Base-by-base conservation (phyloP, 1,284 basidiomycete species). In the Cryptococcus deneoformans region DNA sequence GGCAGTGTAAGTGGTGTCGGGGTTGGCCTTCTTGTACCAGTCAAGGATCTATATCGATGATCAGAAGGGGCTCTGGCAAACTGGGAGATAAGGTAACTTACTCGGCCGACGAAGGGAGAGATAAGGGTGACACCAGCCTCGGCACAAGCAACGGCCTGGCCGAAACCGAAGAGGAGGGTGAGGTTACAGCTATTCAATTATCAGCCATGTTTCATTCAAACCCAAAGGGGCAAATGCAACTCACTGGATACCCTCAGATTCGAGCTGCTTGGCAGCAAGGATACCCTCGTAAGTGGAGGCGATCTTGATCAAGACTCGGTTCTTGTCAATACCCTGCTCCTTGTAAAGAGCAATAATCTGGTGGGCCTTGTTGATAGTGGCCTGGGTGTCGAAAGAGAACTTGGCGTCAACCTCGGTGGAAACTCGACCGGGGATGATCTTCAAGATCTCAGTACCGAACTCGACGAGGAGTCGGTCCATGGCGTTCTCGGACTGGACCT, bases 201-300 rank as follows among this genome's bases (percentile, higher is more conserved):
- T 20, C 71, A 72, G 57, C 24, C 16, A 12, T 12, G 37, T 42
- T 47, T 54, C n/a, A 14, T 44, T 2, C 45, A 20, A 9, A 11
- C 20, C 36, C n/a, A 7, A 12, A 14, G 50, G 20, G 11, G 16
- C 40, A 39, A 1, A 63, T 71, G 66, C 54, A 74, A 70, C 20
- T 20, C 20, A 20, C 20, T 97, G 94, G 79, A 99, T 98, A 70
- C 85, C 85, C 74, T 97, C 88, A 66, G 85, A 79, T 84, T 99
- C 95, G 70, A 99, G 88, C 80, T 95, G 89, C 65, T 92, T 87
- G 50, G 95, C 95, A 64, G 95, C 95, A 80, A 98, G 95, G 81
- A 99, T 99, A 81, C 95, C 96, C 80, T 98, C 95, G 91, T 92
- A 99, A 53, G 94, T 96, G 43, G 95, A 96, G 37, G 95, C 95